Evolutionary conservation across 2,329 filamentous ascomycete species (phyloP).

Genomic region (Talaromyces sp.): DNA sequence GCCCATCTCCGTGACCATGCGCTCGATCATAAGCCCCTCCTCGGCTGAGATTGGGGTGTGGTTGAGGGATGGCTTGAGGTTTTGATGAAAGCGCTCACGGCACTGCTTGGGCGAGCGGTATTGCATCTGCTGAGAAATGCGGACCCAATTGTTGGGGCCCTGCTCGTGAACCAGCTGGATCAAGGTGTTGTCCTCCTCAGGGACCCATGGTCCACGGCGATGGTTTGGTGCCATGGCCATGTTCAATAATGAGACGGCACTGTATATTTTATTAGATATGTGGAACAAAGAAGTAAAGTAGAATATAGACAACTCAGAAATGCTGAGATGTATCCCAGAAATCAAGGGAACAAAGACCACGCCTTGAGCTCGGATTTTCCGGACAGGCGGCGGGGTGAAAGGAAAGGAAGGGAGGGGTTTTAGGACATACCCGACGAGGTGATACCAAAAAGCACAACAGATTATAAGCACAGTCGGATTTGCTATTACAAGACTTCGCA

Average conservation of each 20-base stretch:
- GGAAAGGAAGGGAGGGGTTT: background rate
- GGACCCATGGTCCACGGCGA: conserved; percentile 77
- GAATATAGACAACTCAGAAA: background rate
- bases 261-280: background rate
- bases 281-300: background rate
- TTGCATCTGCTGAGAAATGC: conserved; percentile 68
- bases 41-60: conserved; percentile 66
- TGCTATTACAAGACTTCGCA: background rate
- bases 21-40: conserved; percentile 68
- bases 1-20: conserved; percentile 69
- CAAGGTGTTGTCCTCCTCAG: conserved; percentile 66
- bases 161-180: conserved; percentile 64
- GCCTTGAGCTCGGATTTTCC: background rate
- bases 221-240: conserved; percentile 44
- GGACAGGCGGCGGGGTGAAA: background rate
- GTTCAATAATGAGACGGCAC: background rate
- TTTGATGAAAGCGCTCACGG: conserved; percentile 88
- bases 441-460: background rate
- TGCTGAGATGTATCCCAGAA: background rate
- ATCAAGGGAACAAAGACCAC: background rate
- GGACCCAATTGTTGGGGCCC: conserved; percentile 83
- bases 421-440: background rate
- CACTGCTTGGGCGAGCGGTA: conserved; percentile 90
- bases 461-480: background rate
- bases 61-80: conserved; percentile 71